Evolutionary conservation across 129 eudicot species (phyloP).

Genomic region (Lactuca saligna): DNA sequence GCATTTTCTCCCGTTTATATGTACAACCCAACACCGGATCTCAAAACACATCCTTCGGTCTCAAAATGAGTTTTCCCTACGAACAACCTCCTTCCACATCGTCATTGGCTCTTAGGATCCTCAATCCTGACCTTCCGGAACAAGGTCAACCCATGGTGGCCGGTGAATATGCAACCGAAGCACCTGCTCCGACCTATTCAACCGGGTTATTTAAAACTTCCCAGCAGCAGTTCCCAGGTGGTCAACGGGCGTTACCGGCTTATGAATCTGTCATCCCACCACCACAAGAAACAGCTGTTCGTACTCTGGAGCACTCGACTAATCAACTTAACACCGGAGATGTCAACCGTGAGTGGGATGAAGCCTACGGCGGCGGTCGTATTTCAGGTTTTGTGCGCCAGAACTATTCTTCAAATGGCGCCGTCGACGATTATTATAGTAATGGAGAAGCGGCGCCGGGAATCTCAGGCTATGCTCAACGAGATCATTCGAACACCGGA

Average conservation of each 20-base stretch:
- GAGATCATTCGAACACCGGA: background rate
- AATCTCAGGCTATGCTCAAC: background rate
- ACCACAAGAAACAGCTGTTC: background rate
- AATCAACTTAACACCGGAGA: background rate
- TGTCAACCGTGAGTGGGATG: background rate
- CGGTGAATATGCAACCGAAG: background rate
- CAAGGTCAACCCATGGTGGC: background rate
- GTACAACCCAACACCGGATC: background rate
- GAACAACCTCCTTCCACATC: background rate
- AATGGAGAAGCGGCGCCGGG: background rate
- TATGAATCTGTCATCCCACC: background rate
- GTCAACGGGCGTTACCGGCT: background rate
- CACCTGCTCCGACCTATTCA: background rate
- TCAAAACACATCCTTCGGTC: background rate
- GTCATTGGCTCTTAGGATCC: background rate
- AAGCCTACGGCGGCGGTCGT: background rate
- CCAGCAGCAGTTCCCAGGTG: background rate
- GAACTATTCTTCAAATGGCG: background rate
- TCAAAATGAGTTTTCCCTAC: background rate
- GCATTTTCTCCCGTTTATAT: background rate
- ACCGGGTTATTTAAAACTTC: background rate
- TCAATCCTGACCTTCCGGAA: background rate
- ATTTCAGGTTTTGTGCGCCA: background rate
- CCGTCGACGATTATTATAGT: background rate
- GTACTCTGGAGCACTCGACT: background rate